Base-by-base conservation (phyloP, 306 rosid genomes). In the Dalbergia cochinchinensis region DNA sequence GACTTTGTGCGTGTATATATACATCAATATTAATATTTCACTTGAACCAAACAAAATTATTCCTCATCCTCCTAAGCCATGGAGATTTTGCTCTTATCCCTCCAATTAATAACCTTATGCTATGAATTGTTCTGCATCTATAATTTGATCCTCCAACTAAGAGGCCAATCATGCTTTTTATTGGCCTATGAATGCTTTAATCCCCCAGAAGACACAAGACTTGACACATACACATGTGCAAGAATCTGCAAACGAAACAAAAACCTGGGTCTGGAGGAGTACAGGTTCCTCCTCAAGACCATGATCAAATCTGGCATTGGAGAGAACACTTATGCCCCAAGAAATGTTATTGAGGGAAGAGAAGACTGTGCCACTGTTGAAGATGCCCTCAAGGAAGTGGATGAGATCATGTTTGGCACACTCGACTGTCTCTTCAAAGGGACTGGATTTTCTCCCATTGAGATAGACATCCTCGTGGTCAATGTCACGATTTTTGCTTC, bases 401-500 rank as follows among this genome's bases (percentile, higher is more conserved):
- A 91, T 42, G 91, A 80, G 1, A 74, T 86, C 59, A 65, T 91
- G 57, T 91, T 88, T 20, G 59, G 73, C 58, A 83, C 93, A 1
- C 96, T 91, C 0, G 93, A 89, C 78, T 77, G 69, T 0, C 90
- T 89, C 61, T 91, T 91, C 14, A 33, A 14, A 0, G 72, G 20
- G 35, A 80, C 83, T 0, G 64, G 81, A 2, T 58, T 91, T 39
- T 78, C 86, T 19, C 95, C 91, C 0, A 59, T 82, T 11, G 79
- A 89, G 10, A 84, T 91, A 6, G 89, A 91, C 82, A 71, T 91
- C 0, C 86, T 89, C 7, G 84, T 85, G 9, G 95, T 91, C 5
- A 91, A 85, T 22, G 91, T 91, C 15, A 87, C 91, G 0, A 63
- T 85, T 80, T 82, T 91, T 76, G 74, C 90, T 63, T 84, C 93